phyloP scores from a whole-genome alignment of 2,329 filamentous ascomycete genomes.

The Colletotrichum musicola region DNA sequence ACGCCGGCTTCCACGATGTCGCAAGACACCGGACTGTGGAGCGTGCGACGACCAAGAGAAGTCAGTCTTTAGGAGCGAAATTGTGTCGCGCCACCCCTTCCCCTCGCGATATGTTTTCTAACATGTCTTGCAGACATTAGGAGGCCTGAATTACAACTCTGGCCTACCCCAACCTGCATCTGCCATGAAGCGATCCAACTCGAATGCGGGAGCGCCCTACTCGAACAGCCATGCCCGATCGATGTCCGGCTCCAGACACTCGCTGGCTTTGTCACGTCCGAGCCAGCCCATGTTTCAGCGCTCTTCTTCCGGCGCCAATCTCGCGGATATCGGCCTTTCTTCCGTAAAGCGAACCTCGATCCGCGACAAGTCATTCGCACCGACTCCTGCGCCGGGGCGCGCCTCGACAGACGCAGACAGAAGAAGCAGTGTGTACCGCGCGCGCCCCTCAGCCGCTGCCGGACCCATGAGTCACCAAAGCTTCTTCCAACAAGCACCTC shows the following conservation, averaged over 20 bases:
- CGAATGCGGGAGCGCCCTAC: conserved; percentile 75
- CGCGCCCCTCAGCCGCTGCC: conserved; percentile 73
- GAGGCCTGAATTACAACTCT: conserved; percentile 84
- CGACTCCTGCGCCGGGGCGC: conserved; percentile 51
- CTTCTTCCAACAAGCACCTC: conserved; percentile 91
- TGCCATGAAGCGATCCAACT: conserved; percentile 92
- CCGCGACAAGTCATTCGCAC: conserved; percentile 71
- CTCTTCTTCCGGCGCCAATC: conserved; percentile 84
- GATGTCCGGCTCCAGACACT: conserved; percentile 85
- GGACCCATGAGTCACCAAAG: conserved; percentile 85
- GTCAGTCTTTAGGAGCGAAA: conserved; percentile 62
- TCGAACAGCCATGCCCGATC: conserved; percentile 81
- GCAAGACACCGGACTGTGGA: conserved; percentile 89
- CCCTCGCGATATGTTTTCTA: not conserved
- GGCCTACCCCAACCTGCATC: conserved; percentile 91
- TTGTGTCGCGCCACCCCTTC: not conserved
- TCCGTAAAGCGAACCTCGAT: conserved; percentile 87
- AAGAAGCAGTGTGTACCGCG: conserved; percentile 85
- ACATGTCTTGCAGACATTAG: conserved; percentile 76
- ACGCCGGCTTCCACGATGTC: conserved; percentile 71
- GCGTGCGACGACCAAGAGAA: conserved; percentile 91
- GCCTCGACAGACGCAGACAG: conserved; percentile 68
- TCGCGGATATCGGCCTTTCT: conserved; percentile 83
- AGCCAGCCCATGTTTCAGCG: conserved; percentile 90
- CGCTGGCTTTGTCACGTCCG: conserved; percentile 85